phyloP scores from a whole-genome alignment of 2,329 filamentous ascomycete species.

The Cytospora paraplurivora region DNA sequence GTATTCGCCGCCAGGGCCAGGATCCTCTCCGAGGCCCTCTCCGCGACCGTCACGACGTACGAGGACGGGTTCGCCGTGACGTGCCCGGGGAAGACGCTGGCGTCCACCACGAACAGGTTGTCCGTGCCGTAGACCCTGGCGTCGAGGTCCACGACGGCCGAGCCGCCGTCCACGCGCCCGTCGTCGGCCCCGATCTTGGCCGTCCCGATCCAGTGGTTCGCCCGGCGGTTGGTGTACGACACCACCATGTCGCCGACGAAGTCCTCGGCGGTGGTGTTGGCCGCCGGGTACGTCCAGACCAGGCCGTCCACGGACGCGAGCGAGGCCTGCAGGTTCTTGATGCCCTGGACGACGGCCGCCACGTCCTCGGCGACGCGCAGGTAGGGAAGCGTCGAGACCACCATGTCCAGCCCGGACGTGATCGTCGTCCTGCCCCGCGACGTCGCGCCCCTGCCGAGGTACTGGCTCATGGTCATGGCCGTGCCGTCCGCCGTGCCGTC shows the following conservation, averaged over 20 bases:
- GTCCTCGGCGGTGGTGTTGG: conserved; percentile 54
- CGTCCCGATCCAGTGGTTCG: conserved; percentile 30
- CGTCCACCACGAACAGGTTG: conserved; percentile 30
- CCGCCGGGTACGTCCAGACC: conserved; percentile 56
- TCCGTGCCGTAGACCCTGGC: conserved; percentile 29
- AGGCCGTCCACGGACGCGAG: conserved; percentile 57
- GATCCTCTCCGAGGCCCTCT: conserved; percentile 26
- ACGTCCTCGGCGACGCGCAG: conserved; percentile 61
- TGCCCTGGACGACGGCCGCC: conserved; percentile 63
- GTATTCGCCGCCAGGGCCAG: conserved; percentile 17
- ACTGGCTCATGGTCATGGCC: conserved; percentile 58
- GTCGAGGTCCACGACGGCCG: conserved; percentile 28
- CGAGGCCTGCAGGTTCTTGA: conserved; percentile 60
- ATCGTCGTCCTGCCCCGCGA: conserved; percentile 65
- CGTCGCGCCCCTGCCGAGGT: conserved; percentile 65
- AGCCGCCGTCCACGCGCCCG: conserved; percentile 24
- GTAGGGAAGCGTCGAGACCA: conserved; percentile 62
- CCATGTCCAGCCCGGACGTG: conserved; percentile 57
- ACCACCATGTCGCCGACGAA: conserved; percentile 51
- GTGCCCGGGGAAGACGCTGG: conserved; percentile 27
- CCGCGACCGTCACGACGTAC: conserved; percentile 25
- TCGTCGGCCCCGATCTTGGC: conserved; percentile 28
- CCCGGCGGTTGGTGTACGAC: conserved; percentile 25
- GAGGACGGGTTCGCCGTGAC: conserved; percentile 27
- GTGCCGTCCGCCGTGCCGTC: conserved; percentile 35